Conservation (phyloP, 208 protist genomes). For the Novymonas esmeraldas region DNA sequence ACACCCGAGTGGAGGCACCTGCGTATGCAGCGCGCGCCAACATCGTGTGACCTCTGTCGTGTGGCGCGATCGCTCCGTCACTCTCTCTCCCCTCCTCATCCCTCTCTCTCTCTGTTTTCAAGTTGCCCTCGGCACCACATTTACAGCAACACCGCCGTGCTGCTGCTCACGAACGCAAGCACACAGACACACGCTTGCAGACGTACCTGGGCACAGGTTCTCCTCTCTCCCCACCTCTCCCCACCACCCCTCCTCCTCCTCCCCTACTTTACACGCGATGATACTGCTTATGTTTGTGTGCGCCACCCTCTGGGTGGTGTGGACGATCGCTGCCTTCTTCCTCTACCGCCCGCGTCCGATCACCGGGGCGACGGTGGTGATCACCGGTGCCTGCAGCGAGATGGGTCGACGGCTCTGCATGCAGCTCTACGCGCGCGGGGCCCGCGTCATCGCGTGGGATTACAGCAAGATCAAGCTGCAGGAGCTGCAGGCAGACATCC, state of each 20-base stretch:
- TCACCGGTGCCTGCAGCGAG: slow-evolving; percentile 59
- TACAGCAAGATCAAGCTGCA: slow-evolving; percentile 49
- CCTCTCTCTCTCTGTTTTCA: no score
- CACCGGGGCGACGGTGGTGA: slow-evolving; percentile 52
- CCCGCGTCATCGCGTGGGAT: slow-evolving; percentile 69
- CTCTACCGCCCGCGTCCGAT: slow-evolving; percentile 38
- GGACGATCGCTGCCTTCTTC: slow-evolving; percentile 48
- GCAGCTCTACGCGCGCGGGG: slow-evolving; percentile 45
- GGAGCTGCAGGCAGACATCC: slow-evolving; percentile 45
- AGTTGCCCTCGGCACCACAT: no score
- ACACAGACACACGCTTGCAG: no score
- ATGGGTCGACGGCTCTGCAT: slow-evolving; percentile 50
- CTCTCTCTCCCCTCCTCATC: no score
- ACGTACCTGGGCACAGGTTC: no score
- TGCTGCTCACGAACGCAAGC: no score
- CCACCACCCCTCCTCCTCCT: background rate
- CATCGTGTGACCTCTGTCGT: no score
- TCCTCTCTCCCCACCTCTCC: background rate
- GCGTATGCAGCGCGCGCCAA: no score
- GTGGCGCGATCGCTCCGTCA: no score
- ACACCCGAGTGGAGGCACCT: no score
- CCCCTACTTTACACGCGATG: no score
- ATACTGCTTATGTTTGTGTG: slow-evolving; percentile 61
- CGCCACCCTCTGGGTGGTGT: slow-evolving; percentile 51
- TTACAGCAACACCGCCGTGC: no score